Evolutionary conservation across 495 filamentous ascomycete species (phyloP), one percentile per base, ranked within the genome.

Genomic region (Lasiosphaeria miniovina): DNA sequence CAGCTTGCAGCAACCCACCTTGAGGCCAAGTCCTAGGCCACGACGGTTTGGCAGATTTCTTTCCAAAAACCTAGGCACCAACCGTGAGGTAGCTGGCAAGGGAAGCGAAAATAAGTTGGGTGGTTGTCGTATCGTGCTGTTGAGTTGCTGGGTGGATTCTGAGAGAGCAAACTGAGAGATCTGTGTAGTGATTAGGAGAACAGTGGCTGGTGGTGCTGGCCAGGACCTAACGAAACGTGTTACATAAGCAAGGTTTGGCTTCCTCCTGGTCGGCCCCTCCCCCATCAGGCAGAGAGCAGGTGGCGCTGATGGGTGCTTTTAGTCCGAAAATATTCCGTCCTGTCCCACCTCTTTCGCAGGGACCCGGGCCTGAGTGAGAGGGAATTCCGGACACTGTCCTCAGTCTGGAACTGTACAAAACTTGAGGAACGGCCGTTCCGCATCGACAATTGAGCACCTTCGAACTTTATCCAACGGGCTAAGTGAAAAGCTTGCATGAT

Each of bases 1-100:
- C 57, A 36, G 57, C 65, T 60, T 54, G 58, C 60, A 61, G 49
- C 32, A 56, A 61, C 62, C 63, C 60, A 63, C 62, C 60, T 64
- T 61, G 56, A 35, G 35, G 24, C 32, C 34, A 54, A 46, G 40
- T 49, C 31, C 32, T 1, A 38, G 43, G 32, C n/a, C 24, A 46
- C 43, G 5, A n/a, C 15, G 12, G 12, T n/a, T 12, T 12, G 11
- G 49, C 17, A 6, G 48, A 48, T 38, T 8, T 12, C 34, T 31
- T 24, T 45, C 40, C 38, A 36, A 24, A n/a, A 12, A 24, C 24
- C 24, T 10, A n/a, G 11, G 52, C 36, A 34, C 5, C 33, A 53
- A 36, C 7, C 14, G 54, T 14, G 41, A 24, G 17, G 36, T 43
- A 11, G 32, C 38, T 31, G 31, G 12, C 38, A 55, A 9, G 2